Percentiles rank a stretch among this genome's conserved stretches.
Evolutionary conservation across 164 flowering plant genomes (phyloP).

Genomic region (Chimonanthus praecox): DNA sequence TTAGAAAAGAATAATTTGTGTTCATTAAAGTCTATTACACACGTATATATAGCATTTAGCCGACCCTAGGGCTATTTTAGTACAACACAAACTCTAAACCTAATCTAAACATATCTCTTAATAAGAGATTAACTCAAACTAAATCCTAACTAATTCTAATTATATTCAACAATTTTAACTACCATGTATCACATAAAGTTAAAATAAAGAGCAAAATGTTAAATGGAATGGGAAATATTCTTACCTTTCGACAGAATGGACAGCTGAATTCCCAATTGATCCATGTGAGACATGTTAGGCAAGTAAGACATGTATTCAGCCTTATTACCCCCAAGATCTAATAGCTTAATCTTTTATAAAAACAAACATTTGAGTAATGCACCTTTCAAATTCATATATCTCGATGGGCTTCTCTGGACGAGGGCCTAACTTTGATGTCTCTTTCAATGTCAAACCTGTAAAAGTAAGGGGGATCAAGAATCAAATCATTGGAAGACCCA

Average conservation of each 20-base stretch:
- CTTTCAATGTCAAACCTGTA: conserved; percentile 69
- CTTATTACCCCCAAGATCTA: conserved; percentile 9
- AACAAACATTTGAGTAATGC: neutral
- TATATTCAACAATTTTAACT: neutral
- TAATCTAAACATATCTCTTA: too few species aligned
- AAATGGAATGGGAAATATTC: neutral
- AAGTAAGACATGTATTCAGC: conserved; percentile 27
- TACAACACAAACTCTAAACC: too few species aligned
- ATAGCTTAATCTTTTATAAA: neutral
- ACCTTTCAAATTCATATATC: conserved; percentile 89
- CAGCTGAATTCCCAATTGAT: conserved; percentile 58
- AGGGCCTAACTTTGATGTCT: conserved; percentile 83
- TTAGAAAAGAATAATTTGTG: too few species aligned
- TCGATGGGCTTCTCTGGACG: conserved; percentile 95
- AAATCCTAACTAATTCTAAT: too few species aligned
- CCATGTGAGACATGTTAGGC: conserved; percentile 27
- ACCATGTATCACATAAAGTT: neutral
- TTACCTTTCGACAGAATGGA: conserved; percentile 97
- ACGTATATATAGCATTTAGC: too few species aligned
- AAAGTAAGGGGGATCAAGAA: conserved; percentile 4
- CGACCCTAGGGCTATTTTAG: neutral
- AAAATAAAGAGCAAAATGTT: neutral
- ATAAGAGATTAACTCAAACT: too few species aligned
- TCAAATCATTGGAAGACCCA: too few species aligned
- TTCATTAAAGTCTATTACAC: too few species aligned